Conservation (phyloP, 1,139 yeast species). For the Sugiyamaella castrensis region DNA sequence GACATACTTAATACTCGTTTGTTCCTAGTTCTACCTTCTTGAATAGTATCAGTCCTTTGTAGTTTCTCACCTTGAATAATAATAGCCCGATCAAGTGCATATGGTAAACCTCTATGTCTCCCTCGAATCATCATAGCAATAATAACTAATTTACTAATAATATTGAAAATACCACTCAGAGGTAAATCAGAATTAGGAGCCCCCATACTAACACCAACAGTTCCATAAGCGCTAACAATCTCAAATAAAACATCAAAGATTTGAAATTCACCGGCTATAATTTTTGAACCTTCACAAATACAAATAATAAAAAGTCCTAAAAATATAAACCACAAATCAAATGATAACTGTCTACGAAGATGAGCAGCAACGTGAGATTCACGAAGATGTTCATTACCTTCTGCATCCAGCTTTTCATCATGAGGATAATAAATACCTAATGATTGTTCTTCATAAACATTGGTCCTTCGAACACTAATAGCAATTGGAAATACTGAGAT, state of each 20-base stretch:
- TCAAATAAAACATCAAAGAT: constrained; percentile 80
- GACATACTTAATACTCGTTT: constrained; percentile 18
- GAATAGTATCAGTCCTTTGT: constrained; percentile 58
- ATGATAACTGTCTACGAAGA: constrained; percentile 84
- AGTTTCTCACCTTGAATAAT: constrained; percentile 75
- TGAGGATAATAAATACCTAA: constrained; percentile 69
- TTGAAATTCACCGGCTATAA: constrained; percentile 53
- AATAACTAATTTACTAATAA: constrained; percentile 75
- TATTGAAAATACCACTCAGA: constrained; percentile 66
- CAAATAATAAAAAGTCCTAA: constrained; percentile 83
- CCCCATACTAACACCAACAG: constrained; percentile 89
- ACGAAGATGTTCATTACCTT: constrained; percentile 21
- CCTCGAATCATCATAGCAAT: constrained; percentile 93
- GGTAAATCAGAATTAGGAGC: constrained; percentile 67
- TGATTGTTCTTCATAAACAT: constrained; percentile 96
- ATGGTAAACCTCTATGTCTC: constrained; percentile 94
- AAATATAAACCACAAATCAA: constrained; percentile 92
- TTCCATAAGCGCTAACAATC: constrained; percentile 91
- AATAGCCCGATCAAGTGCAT: constrained; percentile 89
- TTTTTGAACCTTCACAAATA: constrained; percentile 71
- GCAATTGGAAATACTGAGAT: constrained; percentile 95
- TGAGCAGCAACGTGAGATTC: constrained; percentile 77
- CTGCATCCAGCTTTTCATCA: constrained; percentile 38
- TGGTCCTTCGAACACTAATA: constrained; percentile 91
- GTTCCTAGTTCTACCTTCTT: constrained; percentile 24